Base-by-base conservation (phyloP, 768 basidiomycete species). In the Fomitopsis serialis region DNA sequence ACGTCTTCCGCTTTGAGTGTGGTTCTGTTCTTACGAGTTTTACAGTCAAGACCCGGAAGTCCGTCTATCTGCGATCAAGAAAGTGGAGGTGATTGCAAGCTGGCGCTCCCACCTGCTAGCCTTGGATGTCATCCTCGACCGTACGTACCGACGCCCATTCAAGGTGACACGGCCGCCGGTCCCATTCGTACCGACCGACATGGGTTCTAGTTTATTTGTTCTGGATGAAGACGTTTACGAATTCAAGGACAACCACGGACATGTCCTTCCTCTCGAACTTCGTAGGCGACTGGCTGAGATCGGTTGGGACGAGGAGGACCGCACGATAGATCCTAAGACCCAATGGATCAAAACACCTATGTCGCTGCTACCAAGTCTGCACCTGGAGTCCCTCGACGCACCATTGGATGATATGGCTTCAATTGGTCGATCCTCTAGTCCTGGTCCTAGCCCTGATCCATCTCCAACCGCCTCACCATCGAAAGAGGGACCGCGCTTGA, bases 141-240 rank as follows among this genome's bases (percentile, higher is more conserved):
- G 82, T 40, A 68, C 69, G 0, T 81, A 81, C 58, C 78, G 86
- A 22, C 66, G 77, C 4, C 82, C 87, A 0, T 90, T 92, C 70
- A 87, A 81, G 60, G 65, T 83, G 17, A 77, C 82, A n/a, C 76
- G 85, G n/a, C 78, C 75, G 9, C 84, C 84, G 1, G 74, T 90
- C n/a, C 72, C 84, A 0, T 92, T 89, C 59, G 78, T 89, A 12
- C 78, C 87, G 0, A 87, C 86, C 0, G 87, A 90, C 58, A 82
- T 89, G 43, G 89, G 89, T 1, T 81, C 84, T 1, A 78, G 70
- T 54, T 65, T 72, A 10, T 88, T 80, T 58, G 72, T 85, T 2
- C 74, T 72, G 24, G 75, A 78, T 25, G 80, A 85, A 50, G 79
- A 78, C 52, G 59, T 69, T 0, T 75, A 76, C 15, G 79, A 81